A percentile compares a stretch with the other conserved stretches of the same genome.
These are phyloP conservation scores for Intubia oerlemansii DNA, from an alignment of 2,329 filamentous ascomycete genomes.

Conservation along the genomic window DNA sequence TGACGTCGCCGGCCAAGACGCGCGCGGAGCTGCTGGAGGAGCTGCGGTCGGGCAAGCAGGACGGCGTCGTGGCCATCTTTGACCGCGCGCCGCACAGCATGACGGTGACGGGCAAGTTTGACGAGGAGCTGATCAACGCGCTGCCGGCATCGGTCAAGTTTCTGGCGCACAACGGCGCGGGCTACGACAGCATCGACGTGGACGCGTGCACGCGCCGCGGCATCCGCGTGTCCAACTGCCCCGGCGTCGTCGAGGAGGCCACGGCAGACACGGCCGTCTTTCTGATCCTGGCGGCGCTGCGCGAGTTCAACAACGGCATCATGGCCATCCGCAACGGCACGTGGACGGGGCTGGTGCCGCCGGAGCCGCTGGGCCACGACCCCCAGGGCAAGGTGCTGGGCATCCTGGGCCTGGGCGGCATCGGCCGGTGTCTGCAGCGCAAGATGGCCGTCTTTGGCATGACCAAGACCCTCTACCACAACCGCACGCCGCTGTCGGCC, in stretches of 20 bases:
- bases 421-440: slow-evolving; percentile 15
- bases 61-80: slow-evolving; percentile 2
- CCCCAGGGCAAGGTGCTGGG: slow-evolving; percentile 40
- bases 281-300: slow-evolving; percentile 45
- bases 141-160: slow-evolving; percentile 11
- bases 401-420: slow-evolving; percentile 38
- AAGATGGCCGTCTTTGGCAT: slow-evolving; percentile 28
- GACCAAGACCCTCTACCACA: slow-evolving; percentile 37
- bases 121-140: neutral
- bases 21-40: slow-evolving; percentile 1
- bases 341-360: slow-evolving; percentile 21
- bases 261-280: slow-evolving; percentile 54
- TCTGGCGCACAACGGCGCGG: slow-evolving; percentile 12
- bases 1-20: slow-evolving; percentile 1
- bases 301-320: too few relatives aligned
- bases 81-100: slow-evolving; percentile 1
- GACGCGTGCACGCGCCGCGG: slow-evolving; percentile 34
- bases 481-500: slow-evolving; percentile 23
- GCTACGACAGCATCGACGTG: slow-evolving; percentile 52
- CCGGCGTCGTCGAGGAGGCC: slow-evolving; percentile 44
- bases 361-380: slow-evolving; percentile 32
- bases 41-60: slow-evolving; percentile 2
- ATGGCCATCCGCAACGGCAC: too few relatives aligned
- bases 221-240: slow-evolving; percentile 45
- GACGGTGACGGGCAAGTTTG: slow-evolving; percentile 1